Conservation (phyloP, 192 early-diverging fungal genomes). For the Rhizoclosmatium globosum region DNA sequence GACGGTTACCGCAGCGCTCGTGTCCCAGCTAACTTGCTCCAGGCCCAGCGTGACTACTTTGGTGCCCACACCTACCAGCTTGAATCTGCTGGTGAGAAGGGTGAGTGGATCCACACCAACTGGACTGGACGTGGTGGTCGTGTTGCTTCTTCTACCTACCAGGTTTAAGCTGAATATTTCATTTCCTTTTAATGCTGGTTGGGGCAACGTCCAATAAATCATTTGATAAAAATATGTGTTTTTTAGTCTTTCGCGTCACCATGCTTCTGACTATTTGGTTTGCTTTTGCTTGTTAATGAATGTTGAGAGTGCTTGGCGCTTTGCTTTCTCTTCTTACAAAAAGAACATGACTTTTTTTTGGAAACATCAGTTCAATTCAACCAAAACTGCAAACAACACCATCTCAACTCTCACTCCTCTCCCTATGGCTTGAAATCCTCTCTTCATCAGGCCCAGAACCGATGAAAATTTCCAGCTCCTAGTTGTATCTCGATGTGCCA, state of each 20-base stretch:
- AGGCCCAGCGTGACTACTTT: slow-evolving; percentile 98
- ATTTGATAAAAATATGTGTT: not conserved
- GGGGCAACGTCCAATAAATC: not conserved
- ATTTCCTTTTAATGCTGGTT: not conserved
- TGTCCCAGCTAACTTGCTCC: slow-evolving; percentile 95
- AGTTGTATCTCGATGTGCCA: not conserved
- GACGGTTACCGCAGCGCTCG: slow-evolving; percentile 93
- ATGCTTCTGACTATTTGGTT: too few species aligned
- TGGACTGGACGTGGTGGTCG: slow-evolving; percentile 96
- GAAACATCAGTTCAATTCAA: too few species aligned
- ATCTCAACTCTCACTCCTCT: too few species aligned
- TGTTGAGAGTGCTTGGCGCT: too few species aligned
- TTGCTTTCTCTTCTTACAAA: too few species aligned
- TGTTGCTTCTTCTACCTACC: slow-evolving; percentile 74
- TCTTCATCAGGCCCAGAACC: too few species aligned
- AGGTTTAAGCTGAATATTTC: slow-evolving; percentile 55
- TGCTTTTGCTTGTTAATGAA: too few species aligned
- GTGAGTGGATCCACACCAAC: slow-evolving; percentile 91
- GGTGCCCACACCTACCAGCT: slow-evolving; percentile 97
- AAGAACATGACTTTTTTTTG: too few species aligned
- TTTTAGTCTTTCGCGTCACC: too few species aligned
- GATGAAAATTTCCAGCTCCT: not conserved
- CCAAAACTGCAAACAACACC: too few species aligned
- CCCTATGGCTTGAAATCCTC: too few species aligned
- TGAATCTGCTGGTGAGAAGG: slow-evolving; percentile 67